Evolutionary conservation across 192 early-diverging fungal genomes (phyloP).

Genomic region (Podochytrium sp.): DNA sequence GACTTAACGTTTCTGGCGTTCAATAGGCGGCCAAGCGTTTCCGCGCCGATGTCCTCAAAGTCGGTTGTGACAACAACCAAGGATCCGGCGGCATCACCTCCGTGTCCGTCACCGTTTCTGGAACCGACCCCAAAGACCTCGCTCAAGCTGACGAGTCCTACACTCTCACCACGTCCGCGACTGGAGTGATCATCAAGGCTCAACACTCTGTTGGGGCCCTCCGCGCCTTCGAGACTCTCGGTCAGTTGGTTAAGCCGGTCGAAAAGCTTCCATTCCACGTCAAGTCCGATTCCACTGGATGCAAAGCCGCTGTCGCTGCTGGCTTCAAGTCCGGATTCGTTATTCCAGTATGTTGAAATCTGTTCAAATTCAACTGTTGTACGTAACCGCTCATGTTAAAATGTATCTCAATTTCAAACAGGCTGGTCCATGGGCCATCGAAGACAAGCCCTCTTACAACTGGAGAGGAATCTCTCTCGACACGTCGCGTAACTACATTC

Average conservation of each 20-base stretch:
- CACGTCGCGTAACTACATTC: constrained; percentile 43
- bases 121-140: constrained; percentile 38
- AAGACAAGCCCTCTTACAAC: constrained; percentile 14
- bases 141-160: constrained; percentile 29
- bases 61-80: not conserved
- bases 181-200: constrained; percentile 47
- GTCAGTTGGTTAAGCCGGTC: constrained; percentile 57
- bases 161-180: not conserved
- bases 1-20: too few relatives aligned
- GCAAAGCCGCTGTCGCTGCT: not conserved
- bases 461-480: constrained; percentile 43
- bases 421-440: constrained; percentile 5
- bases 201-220: constrained; percentile 71
- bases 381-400: not conserved
- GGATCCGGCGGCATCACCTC: not conserved
- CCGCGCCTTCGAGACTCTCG: constrained; percentile 72
- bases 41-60: not conserved
- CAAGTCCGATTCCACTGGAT: constrained; percentile 66
- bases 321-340: constrained; percentile 21
- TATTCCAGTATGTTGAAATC: constrained; percentile 1
- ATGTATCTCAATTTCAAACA: not conserved
- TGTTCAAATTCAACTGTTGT: too few relatives aligned
- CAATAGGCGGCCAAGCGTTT: not conserved
- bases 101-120: not conserved
- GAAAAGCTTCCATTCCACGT: constrained; percentile 4